Base-by-base conservation (phyloP, 352 stramenopile genomes). In the Pythium sp. region DNA sequence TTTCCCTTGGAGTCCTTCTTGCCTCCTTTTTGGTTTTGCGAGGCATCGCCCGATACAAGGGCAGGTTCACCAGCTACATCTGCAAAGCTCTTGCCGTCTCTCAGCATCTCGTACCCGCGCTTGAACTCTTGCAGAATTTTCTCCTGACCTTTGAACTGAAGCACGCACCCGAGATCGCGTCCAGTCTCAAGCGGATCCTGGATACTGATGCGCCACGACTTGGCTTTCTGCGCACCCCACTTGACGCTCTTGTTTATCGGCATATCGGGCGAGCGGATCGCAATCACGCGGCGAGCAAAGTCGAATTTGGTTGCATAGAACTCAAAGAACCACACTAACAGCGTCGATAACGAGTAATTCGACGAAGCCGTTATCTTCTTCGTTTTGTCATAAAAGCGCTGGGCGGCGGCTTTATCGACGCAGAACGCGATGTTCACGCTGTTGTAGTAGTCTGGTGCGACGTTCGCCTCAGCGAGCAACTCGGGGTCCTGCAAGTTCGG, bases 221-320 rank as follows among this genome's bases (percentile, higher is more conserved):
- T 88, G 30, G 81, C 67, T 51, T 90, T 89, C 28, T 70, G 73
- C 1, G 47, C 59, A 1, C 75, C 73, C 84, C 85, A 93, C 49
- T 78, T 72, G 0, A 43, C 38, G 46, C 68, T 24, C 74, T 94
- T 94, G 4, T 72, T 49, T 22, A 55, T 46, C 5, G 62, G 56
- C 32, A 47, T 79, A 69, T 79, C 72, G 2, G 86, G 84, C 3
- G 74, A 58, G 28, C 97, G 89, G n/a, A 99, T 81, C 18, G 86
- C 96, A 24, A 99, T 86, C 2, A 99, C 95, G 64, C 88, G 68
- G n/a, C 90, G 78, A 24, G 92, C 90, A 78, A 97, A 99, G 75
- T 99, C 96, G 69, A 99, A 99, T 46, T 97, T 75, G n/a, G 89
- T 96, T 2, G 93, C 88, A 80, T 98, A 99, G 73, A 98, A 99